Base-by-base conservation (phyloP, 306 rosid genomes). In the Corylus avellana region DNA sequence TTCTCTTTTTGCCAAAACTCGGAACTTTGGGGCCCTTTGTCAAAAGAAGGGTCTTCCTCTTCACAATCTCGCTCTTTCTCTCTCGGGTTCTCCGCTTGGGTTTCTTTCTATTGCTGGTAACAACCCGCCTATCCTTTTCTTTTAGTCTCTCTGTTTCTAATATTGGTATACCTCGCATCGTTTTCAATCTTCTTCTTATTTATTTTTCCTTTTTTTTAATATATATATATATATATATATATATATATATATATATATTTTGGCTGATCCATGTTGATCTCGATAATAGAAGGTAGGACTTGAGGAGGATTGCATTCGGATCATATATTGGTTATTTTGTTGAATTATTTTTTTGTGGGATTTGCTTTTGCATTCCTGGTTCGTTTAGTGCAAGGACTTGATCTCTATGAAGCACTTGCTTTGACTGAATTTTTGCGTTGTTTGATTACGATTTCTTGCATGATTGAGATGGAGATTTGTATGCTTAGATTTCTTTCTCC, bases 21-120 rank as follows among this genome's bases (percentile, higher is more conserved):
- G 72, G 77, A 80, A 80, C 85, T 79, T 79, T 39, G 84, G 77
- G 91, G 78, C 83, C 86, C 89, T 78, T 86, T 84, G 51, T 51
- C 79, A 56, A 76, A 85, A 6, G 9, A 75, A 74, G 90, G 92
- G 81, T 77, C 80, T 82, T 75, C 84, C 77, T 48, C 80, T 71
- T 72, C 73, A 12, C 74, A 70, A 59, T 73, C 74, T 51, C 37
- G 63, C 49, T 54, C 67, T 49, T 25, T 75, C 63, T n/a, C 63
- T n/a, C 67, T 20, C 64, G 4, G 55, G 32, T 13, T 66, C 57
- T 42, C 35, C 55, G 17, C 42, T 14, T 70, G 49, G 62, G 12
- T 73, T 56, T 77, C 27, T 13, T 77, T 82, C 88, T 86, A 76
- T 75, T 82, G 32, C 77, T 29, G 91, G 90, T 85, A 86, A 82